Conservation (phyloP, 345 rosid genomes). For the Eutrema heterophyllum region DNA sequence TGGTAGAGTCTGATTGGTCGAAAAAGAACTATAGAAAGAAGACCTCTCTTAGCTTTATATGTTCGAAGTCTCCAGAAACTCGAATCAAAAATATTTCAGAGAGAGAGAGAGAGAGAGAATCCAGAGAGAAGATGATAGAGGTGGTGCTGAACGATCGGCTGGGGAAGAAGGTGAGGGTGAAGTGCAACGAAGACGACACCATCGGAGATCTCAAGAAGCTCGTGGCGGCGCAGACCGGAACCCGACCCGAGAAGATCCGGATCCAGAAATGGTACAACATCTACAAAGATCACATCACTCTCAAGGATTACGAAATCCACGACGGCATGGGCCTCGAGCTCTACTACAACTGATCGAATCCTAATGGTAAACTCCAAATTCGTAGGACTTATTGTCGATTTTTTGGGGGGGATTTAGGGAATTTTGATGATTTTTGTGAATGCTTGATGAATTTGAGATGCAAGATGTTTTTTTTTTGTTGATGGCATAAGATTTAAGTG, state of each 20-base stretch:
- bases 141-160: constrained; percentile 66
- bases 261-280: constrained; percentile 48
- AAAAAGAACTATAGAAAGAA: too few species aligned
- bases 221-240: constrained; percentile 70
- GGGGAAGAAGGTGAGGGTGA: constrained; percentile 15
- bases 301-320: constrained; percentile 67
- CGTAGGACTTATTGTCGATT: too few species aligned
- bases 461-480: too few species aligned
- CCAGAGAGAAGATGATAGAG: constrained; percentile 41
- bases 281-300: constrained; percentile 73
- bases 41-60: too few species aligned
- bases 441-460: too few species aligned
- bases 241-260: constrained; percentile 41
- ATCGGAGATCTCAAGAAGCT: constrained; percentile 85
- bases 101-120: background rate
- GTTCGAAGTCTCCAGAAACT: background rate
- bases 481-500: too few species aligned
- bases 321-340: constrained; percentile 84
- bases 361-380: too few species aligned
- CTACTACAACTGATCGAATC: constrained; percentile 40
- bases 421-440: too few species aligned
- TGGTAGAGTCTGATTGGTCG: background rate
- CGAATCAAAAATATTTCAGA: background rate
- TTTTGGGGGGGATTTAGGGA: too few species aligned
- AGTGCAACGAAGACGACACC: constrained; percentile 74